Evolutionary conservation across 1,139 yeast species (phyloP).

Genomic region (Ogataea hybrid): DNA sequence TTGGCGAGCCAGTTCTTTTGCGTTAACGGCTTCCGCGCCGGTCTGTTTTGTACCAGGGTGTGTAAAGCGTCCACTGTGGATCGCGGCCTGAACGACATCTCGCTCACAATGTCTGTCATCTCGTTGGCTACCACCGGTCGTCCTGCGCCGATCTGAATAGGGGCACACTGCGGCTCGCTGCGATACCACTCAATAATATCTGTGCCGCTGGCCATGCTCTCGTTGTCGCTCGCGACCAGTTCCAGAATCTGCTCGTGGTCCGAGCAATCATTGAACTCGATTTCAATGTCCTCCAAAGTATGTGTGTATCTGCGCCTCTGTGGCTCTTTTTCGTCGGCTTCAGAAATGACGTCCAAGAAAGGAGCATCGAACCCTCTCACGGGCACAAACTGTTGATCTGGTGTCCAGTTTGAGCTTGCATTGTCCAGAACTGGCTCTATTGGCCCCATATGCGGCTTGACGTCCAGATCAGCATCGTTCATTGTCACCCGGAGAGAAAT

Average conservation of each 20-base stretch:
- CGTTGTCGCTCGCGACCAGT: neutral
- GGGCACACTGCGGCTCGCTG: neutral
- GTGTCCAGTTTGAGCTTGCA: too few relatives aligned
- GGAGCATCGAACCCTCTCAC: conserved; percentile 8
- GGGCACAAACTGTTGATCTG: neutral
- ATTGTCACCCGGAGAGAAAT: neutral
- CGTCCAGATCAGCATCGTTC: neutral
- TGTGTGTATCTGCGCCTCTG: neutral
- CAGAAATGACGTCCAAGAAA: neutral
- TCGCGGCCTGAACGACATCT: conserved; percentile 3
- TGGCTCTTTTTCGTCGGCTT: neutral
- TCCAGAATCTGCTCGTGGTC: neutral
- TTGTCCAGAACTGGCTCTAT: too few relatives aligned
- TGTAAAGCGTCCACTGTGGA: neutral
- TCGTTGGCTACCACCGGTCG: conserved; percentile 8
- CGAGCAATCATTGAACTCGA: neutral
- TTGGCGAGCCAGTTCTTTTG: conserved; percentile 25
- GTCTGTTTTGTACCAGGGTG: neutral
- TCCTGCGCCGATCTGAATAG: conserved; percentile 3
- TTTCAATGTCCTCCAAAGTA: neutral
- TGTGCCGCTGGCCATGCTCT: neutral
- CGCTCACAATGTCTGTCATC: conserved; percentile 2
- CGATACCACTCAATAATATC: conserved; percentile 5
- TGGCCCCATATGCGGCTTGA: too few relatives aligned
- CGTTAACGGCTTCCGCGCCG: neutral